Evolutionary conservation across 2,329 filamentous ascomycete genomes (phyloP).

Genomic region (Hymenoscyphus occultus): DNA sequence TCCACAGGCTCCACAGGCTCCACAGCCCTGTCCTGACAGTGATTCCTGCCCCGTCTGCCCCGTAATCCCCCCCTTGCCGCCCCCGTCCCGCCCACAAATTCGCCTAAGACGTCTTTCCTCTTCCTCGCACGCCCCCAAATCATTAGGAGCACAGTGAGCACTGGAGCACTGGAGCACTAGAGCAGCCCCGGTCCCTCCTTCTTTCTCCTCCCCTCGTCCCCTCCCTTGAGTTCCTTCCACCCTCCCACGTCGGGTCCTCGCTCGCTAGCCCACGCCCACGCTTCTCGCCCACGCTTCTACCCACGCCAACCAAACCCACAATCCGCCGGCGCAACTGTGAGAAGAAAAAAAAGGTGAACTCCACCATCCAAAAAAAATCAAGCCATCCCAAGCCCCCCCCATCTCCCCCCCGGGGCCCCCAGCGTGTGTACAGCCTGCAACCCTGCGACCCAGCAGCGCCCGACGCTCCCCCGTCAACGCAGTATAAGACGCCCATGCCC

Average conservation of each 20-base stretch:
- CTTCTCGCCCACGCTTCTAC: background rate
- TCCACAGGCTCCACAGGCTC: too few species aligned
- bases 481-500: conserved; percentile 4
- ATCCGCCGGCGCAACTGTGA: background rate
- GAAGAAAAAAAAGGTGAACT: background rate
- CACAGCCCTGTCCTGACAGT: too few species aligned
- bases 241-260: too few species aligned
- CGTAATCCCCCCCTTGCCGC: too few species aligned
- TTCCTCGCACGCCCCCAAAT: background rate
- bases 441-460: background rate
- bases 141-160: too few species aligned
- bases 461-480: background rate
- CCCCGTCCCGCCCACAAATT: background rate
- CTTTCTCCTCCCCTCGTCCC: background rate
- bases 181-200: background rate
- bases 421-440: background rate
- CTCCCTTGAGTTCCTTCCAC: too few species aligned
- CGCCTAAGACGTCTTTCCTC: background rate
- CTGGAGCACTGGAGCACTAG: too few species aligned
- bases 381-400: conserved; percentile 1
- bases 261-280: too few species aligned
- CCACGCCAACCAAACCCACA: conserved; percentile 2
- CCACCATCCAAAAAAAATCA: conserved; percentile 1
- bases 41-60: too few species aligned
- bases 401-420: background rate